These are phyloP conservation scores for Lactarius hatsudake DNA, from an alignment of 768 basidiomycete genomes.

Conservation along the genomic window DNA sequence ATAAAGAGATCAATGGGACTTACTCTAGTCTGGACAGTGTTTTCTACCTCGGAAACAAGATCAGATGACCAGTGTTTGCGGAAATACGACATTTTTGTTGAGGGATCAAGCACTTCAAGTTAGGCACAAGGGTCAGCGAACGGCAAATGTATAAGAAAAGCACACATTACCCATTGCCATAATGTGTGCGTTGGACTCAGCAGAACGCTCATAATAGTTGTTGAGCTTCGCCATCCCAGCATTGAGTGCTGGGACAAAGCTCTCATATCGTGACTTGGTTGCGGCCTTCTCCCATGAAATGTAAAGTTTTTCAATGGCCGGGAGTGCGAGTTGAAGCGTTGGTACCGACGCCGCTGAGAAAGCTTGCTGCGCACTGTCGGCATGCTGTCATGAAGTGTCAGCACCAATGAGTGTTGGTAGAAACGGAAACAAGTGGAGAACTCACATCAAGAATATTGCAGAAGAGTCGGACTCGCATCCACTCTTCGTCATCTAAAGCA, in stretches of 20 bases:
- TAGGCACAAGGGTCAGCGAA: neutral
- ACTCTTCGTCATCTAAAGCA: too few species aligned
- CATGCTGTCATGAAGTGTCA: neutral
- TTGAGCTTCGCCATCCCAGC: neutral
- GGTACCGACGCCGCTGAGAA: neutral
- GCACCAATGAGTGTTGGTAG: too few species aligned
- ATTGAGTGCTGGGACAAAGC: neutral
- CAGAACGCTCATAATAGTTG: neutral
- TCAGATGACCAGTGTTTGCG: neutral
- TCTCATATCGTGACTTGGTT: neutral
- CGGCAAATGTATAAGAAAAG: too few species aligned
- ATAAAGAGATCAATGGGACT: too few species aligned
- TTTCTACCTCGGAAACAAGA: neutral
- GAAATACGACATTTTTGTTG: neutral
- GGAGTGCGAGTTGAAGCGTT: neutral
- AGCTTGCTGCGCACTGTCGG: neutral
- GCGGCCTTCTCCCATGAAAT: neutral
- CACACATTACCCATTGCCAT: neutral
- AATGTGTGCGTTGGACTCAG: neutral
- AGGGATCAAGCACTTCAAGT: neutral
- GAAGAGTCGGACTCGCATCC: too few species aligned
- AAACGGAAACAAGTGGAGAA: too few species aligned
- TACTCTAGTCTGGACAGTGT: neutral
- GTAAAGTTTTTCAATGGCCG: neutral
- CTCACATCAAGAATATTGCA: too few species aligned